Percentiles rank a stretch among this genome's conserved stretches.
Conservation (phyloP, 1,284 basidiomycete genomes). For the Pisolithus thermaeus region DNA sequence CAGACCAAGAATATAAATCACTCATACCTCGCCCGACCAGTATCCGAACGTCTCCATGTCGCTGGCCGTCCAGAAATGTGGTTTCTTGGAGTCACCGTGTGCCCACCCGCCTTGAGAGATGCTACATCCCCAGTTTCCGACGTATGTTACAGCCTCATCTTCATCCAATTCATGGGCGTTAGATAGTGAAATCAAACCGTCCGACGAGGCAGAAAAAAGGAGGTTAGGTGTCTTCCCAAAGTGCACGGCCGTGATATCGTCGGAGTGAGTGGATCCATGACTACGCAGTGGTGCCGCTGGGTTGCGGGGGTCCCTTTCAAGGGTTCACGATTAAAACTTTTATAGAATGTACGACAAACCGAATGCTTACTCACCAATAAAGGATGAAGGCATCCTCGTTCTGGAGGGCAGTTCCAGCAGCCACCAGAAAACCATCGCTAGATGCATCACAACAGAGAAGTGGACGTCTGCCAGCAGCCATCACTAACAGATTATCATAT, state of each 20-base stretch:
- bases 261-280: conserved; percentile 67
- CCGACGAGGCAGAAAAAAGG: conserved; percentile 65
- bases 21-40: conserved; percentile 62
- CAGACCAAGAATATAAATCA: background rate
- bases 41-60: conserved; percentile 83
- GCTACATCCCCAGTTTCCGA: conserved; percentile 73
- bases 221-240: conserved; percentile 38
- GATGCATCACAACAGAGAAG: conserved; percentile 68
- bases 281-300: conserved; percentile 43
- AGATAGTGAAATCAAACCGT: conserved; percentile 65
- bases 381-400: conserved; percentile 65
- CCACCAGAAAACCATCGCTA: conserved; percentile 56
- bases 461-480: conserved; percentile 39
- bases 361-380: conserved; percentile 51
- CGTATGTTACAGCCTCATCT: conserved; percentile 64
- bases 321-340: background rate
- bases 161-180: conserved; percentile 66
- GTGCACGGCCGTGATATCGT: conserved; percentile 67
- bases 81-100: conserved; percentile 24
- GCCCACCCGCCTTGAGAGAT: conserved; percentile 71
- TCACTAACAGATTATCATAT: conserved; percentile 35
- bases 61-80: conserved; percentile 62
- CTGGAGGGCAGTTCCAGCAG: conserved; percentile 64
- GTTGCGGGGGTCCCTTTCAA: conserved; percentile 52
- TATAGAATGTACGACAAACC: background rate